Evolutionary conservation across 306 rosid genomes (phyloP).

Genomic region (Delonix regia): DNA sequence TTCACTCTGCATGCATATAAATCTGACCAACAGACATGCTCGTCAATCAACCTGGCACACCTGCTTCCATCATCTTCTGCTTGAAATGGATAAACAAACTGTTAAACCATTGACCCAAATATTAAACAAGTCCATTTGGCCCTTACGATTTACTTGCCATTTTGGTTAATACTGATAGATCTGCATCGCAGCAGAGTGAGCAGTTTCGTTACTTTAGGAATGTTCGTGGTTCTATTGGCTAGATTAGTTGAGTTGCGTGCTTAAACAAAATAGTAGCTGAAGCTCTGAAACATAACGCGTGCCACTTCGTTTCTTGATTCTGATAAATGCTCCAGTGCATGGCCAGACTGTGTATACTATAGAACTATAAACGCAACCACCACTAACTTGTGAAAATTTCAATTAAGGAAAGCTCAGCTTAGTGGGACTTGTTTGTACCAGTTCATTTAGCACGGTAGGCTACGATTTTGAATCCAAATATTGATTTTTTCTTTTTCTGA

Average conservation of each 20-base stretch:
- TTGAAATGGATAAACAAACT: neutral
- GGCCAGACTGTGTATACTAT: too few relatives aligned
- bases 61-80: neutral
- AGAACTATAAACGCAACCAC: neutral
- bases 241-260: constrained; percentile 18
- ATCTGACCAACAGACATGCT: neutral
- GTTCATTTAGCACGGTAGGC: neutral
- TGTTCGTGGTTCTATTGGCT: neutral
- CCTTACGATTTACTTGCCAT: neutral
- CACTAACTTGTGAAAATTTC: neutral
- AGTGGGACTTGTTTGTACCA: neutral
- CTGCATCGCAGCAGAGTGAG: neutral
- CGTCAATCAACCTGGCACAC: neutral
- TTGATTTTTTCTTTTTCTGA: too few relatives aligned
- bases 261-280: neutral
- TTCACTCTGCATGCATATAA: neutral
- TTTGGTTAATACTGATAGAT: neutral
- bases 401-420: neutral
- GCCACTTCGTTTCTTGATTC: too few relatives aligned
- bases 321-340: too few relatives aligned
- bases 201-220: neutral
- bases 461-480: neutral
- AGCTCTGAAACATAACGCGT: neutral
- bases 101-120: neutral
- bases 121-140: neutral